Evolutionary conservation across 176 grass and related monocot genomes (phyloP).

Genomic region (Avena insularis): DNA sequence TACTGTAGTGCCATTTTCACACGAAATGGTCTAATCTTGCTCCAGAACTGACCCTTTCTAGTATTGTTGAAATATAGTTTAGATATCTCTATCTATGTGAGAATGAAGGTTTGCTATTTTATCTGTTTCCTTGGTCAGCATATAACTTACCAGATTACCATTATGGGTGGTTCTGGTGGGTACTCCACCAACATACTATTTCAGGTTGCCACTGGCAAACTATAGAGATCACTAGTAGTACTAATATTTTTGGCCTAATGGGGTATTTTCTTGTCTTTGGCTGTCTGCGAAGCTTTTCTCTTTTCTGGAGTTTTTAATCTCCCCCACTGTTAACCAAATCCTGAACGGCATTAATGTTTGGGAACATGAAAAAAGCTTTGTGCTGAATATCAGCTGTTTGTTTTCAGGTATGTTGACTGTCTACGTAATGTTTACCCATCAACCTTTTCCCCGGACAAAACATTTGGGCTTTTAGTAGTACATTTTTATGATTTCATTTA

Average conservation of each 20-base stretch:
- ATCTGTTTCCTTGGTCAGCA: background rate
- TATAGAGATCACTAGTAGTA: background rate
- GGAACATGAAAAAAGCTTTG: background rate
- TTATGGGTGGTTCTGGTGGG: background rate
- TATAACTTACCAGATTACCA: background rate
- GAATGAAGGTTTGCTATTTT: conserved; percentile 28
- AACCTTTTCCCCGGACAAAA: background rate
- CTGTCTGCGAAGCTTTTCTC: background rate
- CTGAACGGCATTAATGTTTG: conserved; percentile 1
- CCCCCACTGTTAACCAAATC: background rate
- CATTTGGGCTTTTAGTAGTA: background rate
- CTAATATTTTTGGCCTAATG: background rate
- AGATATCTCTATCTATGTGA: background rate
- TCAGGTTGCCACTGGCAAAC: background rate
- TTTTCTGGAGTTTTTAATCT: background rate
- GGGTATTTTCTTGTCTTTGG: background rate
- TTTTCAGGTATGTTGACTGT: background rate
- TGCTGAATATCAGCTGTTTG: conserved; percentile 12
- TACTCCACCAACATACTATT: background rate
- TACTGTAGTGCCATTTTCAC: background rate
- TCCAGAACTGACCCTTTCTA: background rate
- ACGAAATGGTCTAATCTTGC: background rate
- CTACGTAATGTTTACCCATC: background rate
- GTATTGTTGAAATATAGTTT: background rate
- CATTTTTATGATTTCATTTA: background rate